Percentiles rank a stretch among this genome's conserved stretches.
Conservation (phyloP, 345 rosid species). For the Lepidium didymum region DNA sequence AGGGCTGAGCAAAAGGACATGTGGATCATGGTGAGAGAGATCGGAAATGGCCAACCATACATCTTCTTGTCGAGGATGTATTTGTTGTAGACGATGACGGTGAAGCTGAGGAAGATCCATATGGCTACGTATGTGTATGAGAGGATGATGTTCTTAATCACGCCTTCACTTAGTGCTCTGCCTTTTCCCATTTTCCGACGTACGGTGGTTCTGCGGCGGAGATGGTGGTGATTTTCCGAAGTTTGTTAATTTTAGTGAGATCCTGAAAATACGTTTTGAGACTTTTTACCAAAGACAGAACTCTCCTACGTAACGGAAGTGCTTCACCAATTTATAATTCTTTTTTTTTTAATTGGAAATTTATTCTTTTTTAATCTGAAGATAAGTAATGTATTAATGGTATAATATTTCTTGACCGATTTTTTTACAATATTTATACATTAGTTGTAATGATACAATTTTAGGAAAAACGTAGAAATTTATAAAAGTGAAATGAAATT, state of each 20-base stretch:
- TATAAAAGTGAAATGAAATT: not conserved
- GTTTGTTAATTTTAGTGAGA: conserved; percentile 9
- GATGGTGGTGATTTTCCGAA: not conserved
- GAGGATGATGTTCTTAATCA: conserved; percentile 74
- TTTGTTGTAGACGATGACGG: conserved; percentile 96
- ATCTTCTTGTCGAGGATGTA: conserved; percentile 94
- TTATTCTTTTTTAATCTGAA: not conserved
- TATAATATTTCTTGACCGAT: not conserved
- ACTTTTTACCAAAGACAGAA: conserved; percentile 2
- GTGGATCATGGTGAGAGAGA: conserved; percentile 96
- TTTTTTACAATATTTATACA: not conserved
- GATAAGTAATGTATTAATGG: not conserved
- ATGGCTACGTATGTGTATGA: conserved; percentile 86
- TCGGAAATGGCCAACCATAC: conserved; percentile 94
- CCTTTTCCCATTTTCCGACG: conserved; percentile 67
- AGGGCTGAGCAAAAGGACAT: conserved; percentile 89
- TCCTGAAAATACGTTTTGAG: conserved; percentile 13
- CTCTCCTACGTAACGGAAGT: conserved; percentile 11
- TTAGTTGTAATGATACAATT: not conserved
- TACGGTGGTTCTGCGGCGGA: conserved; percentile 17
- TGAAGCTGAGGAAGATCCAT: conserved; percentile 98
- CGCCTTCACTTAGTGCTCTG: conserved; percentile 74
- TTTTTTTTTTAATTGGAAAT: not conserved
- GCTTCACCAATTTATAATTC: not conserved
- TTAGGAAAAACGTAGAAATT: not conserved